phyloP scores from a whole-genome alignment of 352 stramenopile species.

The Pythium coloratum region DNA sequence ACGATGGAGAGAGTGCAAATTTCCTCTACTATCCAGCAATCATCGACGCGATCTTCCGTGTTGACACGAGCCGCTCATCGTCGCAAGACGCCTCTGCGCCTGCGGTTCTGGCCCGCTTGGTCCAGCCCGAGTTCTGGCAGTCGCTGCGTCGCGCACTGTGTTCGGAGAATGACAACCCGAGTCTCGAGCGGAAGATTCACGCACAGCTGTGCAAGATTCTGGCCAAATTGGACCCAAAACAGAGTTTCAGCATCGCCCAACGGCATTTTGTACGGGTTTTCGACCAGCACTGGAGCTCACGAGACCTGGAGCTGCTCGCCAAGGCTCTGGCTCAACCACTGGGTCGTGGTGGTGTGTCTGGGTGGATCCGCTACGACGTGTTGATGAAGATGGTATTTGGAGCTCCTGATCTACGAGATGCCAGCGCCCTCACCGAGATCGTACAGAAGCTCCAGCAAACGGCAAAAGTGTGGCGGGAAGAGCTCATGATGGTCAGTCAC shows the following conservation, averaged over 20 bases:
- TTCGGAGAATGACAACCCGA: slow-evolving; percentile 19
- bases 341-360: background rate
- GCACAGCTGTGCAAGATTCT: slow-evolving; percentile 54
- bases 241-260: slow-evolving; percentile 34
- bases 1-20: background rate
- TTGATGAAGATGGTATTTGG: slow-evolving; percentile 56
- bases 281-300: slow-evolving; percentile 37
- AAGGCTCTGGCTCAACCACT: slow-evolving; percentile 17
- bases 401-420: slow-evolving; percentile 34
- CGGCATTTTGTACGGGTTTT: slow-evolving; percentile 53
- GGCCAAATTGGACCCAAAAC: slow-evolving; percentile 42
- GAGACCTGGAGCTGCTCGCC: slow-evolving; percentile 38
- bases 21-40: slow-evolving; percentile 43
- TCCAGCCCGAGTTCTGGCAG: slow-evolving; percentile 42
- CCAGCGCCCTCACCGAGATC: slow-evolving; percentile 15
- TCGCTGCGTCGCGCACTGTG: slow-evolving; percentile 39
- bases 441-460: slow-evolving; percentile 26
- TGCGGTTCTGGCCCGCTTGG: slow-evolving; percentile 10
- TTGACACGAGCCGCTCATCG: background rate
- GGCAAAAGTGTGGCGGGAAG: slow-evolving; percentile 13
- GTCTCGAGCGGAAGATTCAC: slow-evolving; percentile 36
- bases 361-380: slow-evolving; percentile 46
- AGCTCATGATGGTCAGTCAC: slow-evolving; percentile 22
- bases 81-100: background rate
- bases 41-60: slow-evolving; percentile 38